A percentile compares a stretch with the other conserved stretches of the same genome.
Conservation (phyloP, 2,329 filamentous ascomycete genomes). For the Acephala macrosclerotiorum region DNA sequence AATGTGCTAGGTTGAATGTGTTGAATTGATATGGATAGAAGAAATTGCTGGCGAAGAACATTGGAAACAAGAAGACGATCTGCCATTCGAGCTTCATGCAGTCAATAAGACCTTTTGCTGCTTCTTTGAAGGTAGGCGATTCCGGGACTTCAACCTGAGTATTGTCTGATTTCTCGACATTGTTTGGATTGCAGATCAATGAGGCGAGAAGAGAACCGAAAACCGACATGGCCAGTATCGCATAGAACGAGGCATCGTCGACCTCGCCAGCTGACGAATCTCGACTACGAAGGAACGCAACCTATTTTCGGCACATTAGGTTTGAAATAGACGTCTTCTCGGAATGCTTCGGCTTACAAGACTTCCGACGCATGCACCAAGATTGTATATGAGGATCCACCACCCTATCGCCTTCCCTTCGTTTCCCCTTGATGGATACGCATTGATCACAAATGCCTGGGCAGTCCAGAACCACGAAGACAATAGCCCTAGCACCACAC, state of each 20-base stretch:
- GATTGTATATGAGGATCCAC: conserved; percentile 87
- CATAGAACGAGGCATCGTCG: conserved; percentile 23
- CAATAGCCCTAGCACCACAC: conserved; percentile 75
- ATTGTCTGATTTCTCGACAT: conserved; percentile 77
- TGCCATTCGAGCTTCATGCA: conserved; percentile 73
- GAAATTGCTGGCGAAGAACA: conserved; percentile 80
- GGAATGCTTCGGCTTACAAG: conserved; percentile 46
- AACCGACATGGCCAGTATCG: conserved; percentile 25
- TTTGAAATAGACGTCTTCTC: neutral
- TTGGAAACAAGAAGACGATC: conserved; percentile 77
- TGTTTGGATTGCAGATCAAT: conserved; percentile 71
- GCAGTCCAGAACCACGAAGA: conserved; percentile 83
- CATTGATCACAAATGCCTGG: conserved; percentile 85
- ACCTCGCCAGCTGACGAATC: neutral
- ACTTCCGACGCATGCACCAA: conserved; percentile 84
- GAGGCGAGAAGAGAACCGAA: conserved; percentile 69
- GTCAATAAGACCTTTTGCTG: conserved; percentile 75
- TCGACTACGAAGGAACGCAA: neutral
- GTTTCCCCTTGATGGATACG: conserved; percentile 78
- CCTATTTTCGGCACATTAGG: neutral
- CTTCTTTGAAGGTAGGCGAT: conserved; percentile 82
- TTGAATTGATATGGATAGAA: conserved; percentile 84
- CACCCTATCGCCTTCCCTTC: conserved; percentile 88
- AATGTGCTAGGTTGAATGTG: conserved; percentile 70
- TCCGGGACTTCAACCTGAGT: conserved; percentile 84